Base-by-base conservation (phyloP, 1,139 yeast species). In the Nadsonia starkeyi-henricii region DNA sequence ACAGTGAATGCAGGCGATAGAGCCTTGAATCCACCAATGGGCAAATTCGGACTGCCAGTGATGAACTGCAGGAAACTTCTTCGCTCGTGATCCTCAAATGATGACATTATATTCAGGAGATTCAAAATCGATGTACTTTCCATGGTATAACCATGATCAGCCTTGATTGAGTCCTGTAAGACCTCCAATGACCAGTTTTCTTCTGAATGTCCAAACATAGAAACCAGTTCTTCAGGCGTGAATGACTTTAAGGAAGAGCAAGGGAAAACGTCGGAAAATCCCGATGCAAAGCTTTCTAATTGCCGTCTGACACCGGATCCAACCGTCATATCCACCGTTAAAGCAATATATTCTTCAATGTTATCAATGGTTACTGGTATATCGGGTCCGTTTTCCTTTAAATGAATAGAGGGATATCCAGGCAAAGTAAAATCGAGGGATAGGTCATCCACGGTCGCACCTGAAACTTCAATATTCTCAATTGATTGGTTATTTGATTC, bases 31-130 rank as follows among this genome's bases (percentile, higher is more conserved):
- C 98, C 98, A 0, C 97, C 98, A 58, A 88, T 77, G 0, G 98
- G 98, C 47, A 91, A 66, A 55, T 82, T 85, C 2, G 97, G 96
- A 2, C 96, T 79, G 0, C 98, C 98, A 0, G 98, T 91, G 53
- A 89, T 70, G 62, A 91, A 91, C 62, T 86, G 96, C 47, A 88
- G 66, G 59, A 91, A 89, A 39, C 73, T 67, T 46, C 97, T 72
- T 53, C 83, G 77, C 54, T 88, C 83, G 1, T 64, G 59, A 3
- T 59, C 58, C 12, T 64, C 62, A 53, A 88, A 82, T 5, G 68
- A 67, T 2, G 76, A 62, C 74, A 91, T 70, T 1, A 85, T 72
- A 36, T 71, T 69, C 30, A 88, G 65, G 50, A 91, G 67, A 52
- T 75, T 71, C 52, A 71, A 73, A 12, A 91, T 77, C 0, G 82